These are phyloP conservation scores for Aquilaria agallochum DNA, from an alignment of 441 rosid genomes.

Conservation along the genomic window DNA sequence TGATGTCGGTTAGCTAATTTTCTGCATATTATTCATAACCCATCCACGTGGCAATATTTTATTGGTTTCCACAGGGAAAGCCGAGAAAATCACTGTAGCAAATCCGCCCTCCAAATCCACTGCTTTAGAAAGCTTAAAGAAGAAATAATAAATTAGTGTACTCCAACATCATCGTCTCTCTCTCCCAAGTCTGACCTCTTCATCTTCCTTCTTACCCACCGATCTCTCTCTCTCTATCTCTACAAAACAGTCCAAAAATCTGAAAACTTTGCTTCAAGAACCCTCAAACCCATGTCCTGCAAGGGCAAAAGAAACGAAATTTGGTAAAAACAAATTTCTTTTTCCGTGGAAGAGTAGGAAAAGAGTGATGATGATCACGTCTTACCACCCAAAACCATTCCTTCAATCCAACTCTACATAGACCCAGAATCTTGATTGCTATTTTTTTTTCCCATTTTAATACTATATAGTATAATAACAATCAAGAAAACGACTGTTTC, in stretches of 20 bases:
- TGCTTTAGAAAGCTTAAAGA: too few relatives aligned
- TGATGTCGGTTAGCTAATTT: too few relatives aligned
- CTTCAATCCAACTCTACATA: slow-evolving; percentile 91
- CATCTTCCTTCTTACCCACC: slow-evolving; percentile 9
- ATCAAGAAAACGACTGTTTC: slow-evolving; percentile 29
- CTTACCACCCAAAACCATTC: slow-evolving; percentile 52
- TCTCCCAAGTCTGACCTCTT: too few relatives aligned
- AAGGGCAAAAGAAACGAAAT: neutral
- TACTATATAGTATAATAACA: slow-evolving; percentile 16
- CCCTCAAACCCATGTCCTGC: slow-evolving; percentile 29
- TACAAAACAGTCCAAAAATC: slow-evolving; percentile 6
- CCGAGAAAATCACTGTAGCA: too few relatives aligned
- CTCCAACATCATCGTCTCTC: too few relatives aligned
- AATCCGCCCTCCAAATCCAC: too few relatives aligned
- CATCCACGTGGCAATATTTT: too few relatives aligned
- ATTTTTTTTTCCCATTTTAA: neutral
- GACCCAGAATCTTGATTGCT: slow-evolving; percentile 20
- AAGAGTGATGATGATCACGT: slow-evolving; percentile 62
- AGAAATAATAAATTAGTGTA: too few relatives aligned
- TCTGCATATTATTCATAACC: too few relatives aligned
- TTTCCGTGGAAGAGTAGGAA: slow-evolving; percentile 2
- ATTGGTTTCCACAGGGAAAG: too few relatives aligned
- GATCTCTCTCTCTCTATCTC: slow-evolving; percentile 13
- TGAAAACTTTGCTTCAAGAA: slow-evolving; percentile 33
- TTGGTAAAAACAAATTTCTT: neutral